These are phyloP conservation scores for Podospora sp. DNA, from an alignment of 495 filamentous ascomycete species.

Conservation along the genomic window DNA sequence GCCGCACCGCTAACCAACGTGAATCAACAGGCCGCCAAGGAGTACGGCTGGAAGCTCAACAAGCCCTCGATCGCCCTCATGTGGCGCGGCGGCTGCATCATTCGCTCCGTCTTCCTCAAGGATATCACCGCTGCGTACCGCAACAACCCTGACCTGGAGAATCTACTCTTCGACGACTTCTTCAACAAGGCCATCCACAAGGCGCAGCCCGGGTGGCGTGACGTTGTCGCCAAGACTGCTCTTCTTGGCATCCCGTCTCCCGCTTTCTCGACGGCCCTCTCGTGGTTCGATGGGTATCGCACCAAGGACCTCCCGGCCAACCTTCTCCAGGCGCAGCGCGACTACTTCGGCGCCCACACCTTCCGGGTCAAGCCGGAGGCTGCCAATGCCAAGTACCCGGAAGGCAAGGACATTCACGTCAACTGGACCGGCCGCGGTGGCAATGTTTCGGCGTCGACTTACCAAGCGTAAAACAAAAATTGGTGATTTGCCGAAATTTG, in stretches of 20 bases:
- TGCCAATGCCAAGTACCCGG: conserved; percentile 81
- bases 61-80: conserved; percentile 99
- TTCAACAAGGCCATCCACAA: conserved; percentile 99
- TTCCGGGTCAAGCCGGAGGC: conserved; percentile 94
- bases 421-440: conserved; percentile 99
- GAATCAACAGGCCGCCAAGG: conserved; percentile 73
- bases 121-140: conserved; percentile 98
- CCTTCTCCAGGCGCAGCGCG: conserved; percentile 95
- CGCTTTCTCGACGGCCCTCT: conserved; percentile 92
- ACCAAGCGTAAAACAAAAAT: conserved; percentile 73
- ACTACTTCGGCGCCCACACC: conserved; percentile 99
- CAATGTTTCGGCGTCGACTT: conserved; percentile 95
- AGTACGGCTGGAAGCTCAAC: conserved; percentile 98
- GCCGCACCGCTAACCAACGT: conserved; percentile 24
- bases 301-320: conserved; percentile 95
- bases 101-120: conserved; percentile 99
- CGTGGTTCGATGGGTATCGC: conserved; percentile 98
- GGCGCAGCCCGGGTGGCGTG: conserved; percentile 94
- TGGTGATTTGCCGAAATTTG: conserved; percentile 15
- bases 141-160: conserved; percentile 92
- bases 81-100: conserved; percentile 99
- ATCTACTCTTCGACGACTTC: conserved; percentile 97
- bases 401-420: conserved; percentile 91
- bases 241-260: conserved; percentile 93
- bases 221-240: conserved; percentile 88